Evolutionary conservation across 805 yeast species (phyloP), one percentile per base, ranked within the genome.

Genomic region (Saccharomycopsis oosterbeekiorum): DNA sequence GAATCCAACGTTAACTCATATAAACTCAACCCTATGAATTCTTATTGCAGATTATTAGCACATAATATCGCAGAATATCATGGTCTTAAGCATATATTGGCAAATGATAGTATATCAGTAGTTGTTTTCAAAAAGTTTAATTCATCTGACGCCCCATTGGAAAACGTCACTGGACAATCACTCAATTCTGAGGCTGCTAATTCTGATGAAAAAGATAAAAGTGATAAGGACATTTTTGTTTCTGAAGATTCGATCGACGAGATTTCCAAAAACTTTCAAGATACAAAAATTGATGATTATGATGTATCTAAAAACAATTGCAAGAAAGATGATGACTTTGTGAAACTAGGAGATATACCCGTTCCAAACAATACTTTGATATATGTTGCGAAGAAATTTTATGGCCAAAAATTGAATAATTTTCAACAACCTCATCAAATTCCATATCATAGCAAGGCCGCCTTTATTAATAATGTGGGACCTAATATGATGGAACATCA

Each of bases 41-140:
- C 90, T 1, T 87, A 84, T 69, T 84, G 82, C 65, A 74, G 93
- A 65, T 73, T 88, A 55, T 71, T 88, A 59, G 78, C 86, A 0
- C 92, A 88, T 70, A 87, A 85, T 65, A 73, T 86, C 41, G 88
- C 91, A 4, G 86, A 83, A 43, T 85, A 85, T 69, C 84, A 85
- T 67, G 74, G 76, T 26, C 70, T 86, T 60, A 84, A 83, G 53
- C 92, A 87, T 67, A 78, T 77, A 9, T 65, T 78, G 55, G 72
- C 82, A 12, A 80, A 78, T 37, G 84, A 79, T 62, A 84, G 83
- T 10, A 74, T 74, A 58, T 78, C 83, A 24, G 74, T 78, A 26
- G 69, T 76, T 5, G 73, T 78, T 9, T 78, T 69, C 70, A 78
- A 78, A 65, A 73, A 61, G 21, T 63, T 63, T 42, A 63, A 59